A percentile compares a stretch with the other conserved stretches of the same genome.
Conservation (phyloP, 1,284 basidiomycete genomes). For the Tremellales sp. region DNA sequence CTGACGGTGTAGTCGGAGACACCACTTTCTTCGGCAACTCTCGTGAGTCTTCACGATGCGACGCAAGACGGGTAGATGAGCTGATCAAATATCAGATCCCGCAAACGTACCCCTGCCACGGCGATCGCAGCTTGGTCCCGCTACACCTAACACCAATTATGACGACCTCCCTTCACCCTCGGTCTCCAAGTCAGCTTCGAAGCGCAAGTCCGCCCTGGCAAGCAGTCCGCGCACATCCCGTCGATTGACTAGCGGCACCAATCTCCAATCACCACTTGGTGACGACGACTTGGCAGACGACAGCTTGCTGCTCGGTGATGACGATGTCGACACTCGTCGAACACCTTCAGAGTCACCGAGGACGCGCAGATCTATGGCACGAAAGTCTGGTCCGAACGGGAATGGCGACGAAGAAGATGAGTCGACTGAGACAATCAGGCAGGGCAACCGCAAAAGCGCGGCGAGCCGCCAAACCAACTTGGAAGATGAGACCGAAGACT, state of each 20-base stretch:
- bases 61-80: too few species aligned
- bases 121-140: slow-evolving; percentile 12
- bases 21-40: too few species aligned
- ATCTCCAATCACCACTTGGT: not conserved
- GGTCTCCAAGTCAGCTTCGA: not conserved
- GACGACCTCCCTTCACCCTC: slow-evolving; percentile 25
- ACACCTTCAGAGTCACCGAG: not conserved
- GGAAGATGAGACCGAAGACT: slow-evolving; percentile 4
- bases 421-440: slow-evolving; percentile 1
- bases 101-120: slow-evolving; percentile 22
- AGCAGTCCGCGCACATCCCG: not conserved
- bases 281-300: not conserved
- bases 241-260: not conserved
- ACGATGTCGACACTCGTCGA: slow-evolving; percentile 5
- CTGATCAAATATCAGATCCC: slow-evolving; percentile 14
- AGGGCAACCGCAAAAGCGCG: not conserved
- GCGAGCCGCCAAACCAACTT: not conserved
- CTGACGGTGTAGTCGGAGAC: too few species aligned
- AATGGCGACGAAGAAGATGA: slow-evolving; percentile 4
- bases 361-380: too few species aligned
- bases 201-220: slow-evolving; percentile 10
- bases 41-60: too few species aligned
- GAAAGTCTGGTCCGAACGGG: slow-evolving; percentile 6
- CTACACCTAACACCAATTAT: slow-evolving; percentile 19
- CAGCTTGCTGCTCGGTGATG: slow-evolving; percentile 3